Percentiles rank a stretch among this genome's conserved stretches.
Conservation (phyloP, 331 rosid genomes). For the Dryas integrifolia region DNA sequence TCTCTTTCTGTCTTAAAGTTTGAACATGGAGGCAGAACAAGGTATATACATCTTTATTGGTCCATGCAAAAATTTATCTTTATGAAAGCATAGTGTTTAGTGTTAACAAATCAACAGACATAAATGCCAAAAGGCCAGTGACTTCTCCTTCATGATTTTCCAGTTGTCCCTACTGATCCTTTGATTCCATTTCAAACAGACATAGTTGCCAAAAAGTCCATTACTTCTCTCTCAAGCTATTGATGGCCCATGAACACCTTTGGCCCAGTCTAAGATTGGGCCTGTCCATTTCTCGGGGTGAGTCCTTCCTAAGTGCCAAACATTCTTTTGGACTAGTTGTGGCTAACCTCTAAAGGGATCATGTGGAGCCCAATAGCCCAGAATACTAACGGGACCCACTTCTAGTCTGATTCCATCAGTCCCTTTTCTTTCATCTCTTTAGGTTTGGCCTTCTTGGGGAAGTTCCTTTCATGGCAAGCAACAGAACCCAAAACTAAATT, state of each 20-base stretch:
- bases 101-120: neutral
- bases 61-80: neutral
- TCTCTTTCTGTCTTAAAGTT: neutral
- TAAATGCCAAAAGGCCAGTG: neutral
- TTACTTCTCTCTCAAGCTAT: neutral
- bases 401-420: neutral
- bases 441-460: neutral
- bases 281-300: neutral
- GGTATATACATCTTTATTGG: conserved; percentile 15
- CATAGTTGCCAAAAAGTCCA: neutral
- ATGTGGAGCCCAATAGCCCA: neutral
- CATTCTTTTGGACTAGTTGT: neutral
- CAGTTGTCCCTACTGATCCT: neutral
- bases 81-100: conserved; percentile 2
- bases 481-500: neutral
- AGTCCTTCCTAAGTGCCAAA: neutral
- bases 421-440: neutral
- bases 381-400: neutral
- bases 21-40: conserved; percentile 2
- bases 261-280: neutral
- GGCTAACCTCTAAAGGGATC: neutral
- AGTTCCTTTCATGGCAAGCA: neutral
- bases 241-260: neutral
- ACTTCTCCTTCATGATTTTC: neutral
- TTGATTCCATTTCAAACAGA: neutral